phyloP scores from a whole-genome alignment of 352 stramenopile genomes.

The Globisporangium parvum region DNA sequence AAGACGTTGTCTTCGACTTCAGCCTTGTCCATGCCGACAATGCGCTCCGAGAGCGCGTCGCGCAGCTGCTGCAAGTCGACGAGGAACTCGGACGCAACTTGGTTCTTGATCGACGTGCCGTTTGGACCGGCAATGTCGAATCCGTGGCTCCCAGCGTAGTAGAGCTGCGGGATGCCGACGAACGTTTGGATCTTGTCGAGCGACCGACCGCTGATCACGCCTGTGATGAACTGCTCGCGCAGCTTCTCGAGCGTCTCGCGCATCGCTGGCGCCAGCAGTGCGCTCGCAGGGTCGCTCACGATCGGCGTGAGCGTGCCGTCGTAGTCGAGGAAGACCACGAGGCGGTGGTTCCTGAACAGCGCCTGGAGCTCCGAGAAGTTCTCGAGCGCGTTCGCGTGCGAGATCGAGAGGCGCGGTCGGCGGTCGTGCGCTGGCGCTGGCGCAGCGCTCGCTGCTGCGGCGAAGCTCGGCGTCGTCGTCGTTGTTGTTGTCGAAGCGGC shows the following conservation, averaged over 20 bases:
- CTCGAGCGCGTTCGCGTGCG: conserved; percentile 62
- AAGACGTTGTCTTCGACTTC: conserved; percentile 89
- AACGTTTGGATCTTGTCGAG: conserved; percentile 88
- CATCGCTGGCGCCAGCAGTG: conserved; percentile 57
- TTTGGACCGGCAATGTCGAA: conserved; percentile 86
- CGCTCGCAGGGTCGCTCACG: conserved; percentile 79
- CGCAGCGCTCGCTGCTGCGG: too few relatives aligned
- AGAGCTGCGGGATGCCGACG: conserved; percentile 80
- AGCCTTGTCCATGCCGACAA: conserved; percentile 47
- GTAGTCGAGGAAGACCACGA: conserved; percentile 88
- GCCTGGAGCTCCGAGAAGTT: conserved; percentile 58
- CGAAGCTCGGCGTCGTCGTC: neutral
- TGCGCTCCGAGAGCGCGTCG: conserved; percentile 35
- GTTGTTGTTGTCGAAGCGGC: neutral
- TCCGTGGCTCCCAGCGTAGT: conserved; percentile 87
- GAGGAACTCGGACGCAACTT: conserved; percentile 74
- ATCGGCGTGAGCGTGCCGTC: conserved; percentile 89
- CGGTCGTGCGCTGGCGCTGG: neutral
- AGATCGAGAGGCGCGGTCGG: conserved; percentile 52
- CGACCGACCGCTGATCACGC: conserved; percentile 82
- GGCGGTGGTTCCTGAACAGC: conserved; percentile 43
- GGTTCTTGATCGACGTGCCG: conserved; percentile 77
- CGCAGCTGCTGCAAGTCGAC: conserved; percentile 52
- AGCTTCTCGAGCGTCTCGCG: conserved; percentile 73
- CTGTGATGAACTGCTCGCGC: conserved; percentile 74